Base-by-base conservation (phyloP, 1,139 yeast species). In the Lodderomyces metapsilosis region DNA sequence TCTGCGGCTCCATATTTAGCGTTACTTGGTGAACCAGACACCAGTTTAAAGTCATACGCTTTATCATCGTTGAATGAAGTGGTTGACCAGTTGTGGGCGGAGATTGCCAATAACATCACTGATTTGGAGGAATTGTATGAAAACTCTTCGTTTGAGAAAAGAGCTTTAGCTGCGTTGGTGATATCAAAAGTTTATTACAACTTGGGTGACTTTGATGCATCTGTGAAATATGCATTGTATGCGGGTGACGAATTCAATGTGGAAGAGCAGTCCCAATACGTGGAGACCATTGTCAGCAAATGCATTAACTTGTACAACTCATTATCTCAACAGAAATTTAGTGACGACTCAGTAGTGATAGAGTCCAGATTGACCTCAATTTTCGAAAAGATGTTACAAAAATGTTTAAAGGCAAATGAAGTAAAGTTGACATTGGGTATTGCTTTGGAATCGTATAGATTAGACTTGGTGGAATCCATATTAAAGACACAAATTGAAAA, bases 31-130 rank as follows among this genome's bases (percentile, higher is more conserved):
- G 98, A 94, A 68, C 75, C 82, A 12, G 97, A 92, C 61, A 67
- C 77, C 40, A 68, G 78, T 43, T 79, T 94, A 52, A 92, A 89
- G 63, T 73, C 84, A 27, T 87, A 88, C 61, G 98, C 98, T 13
- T 76, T 92, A 57, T 72, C 82, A 47, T 84, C 95, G 23, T 79
- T 92, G 52, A 87, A 89, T 59, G 78, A 72, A 30, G 78, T 86
- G 43, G 96, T 89, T 43, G 96, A 89, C 67, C 91, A 88, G 62
- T 75, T 88, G 51, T 92, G 99, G 99, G 91, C 98, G 3, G 98
- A 92, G 69, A 87, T 94, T 46, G 96, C 98, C 47, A 94, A 92
- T 64, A 83, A 79, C 58, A 80, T 92, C 51, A 73, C 88, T 36
- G 92, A 86, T 73, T 88, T 71, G 57, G 98, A 92, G 68, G 96